phyloP scores from a whole-genome alignment of 371 early-diverging fungal species.

The Mucor circinelloides region DNA sequence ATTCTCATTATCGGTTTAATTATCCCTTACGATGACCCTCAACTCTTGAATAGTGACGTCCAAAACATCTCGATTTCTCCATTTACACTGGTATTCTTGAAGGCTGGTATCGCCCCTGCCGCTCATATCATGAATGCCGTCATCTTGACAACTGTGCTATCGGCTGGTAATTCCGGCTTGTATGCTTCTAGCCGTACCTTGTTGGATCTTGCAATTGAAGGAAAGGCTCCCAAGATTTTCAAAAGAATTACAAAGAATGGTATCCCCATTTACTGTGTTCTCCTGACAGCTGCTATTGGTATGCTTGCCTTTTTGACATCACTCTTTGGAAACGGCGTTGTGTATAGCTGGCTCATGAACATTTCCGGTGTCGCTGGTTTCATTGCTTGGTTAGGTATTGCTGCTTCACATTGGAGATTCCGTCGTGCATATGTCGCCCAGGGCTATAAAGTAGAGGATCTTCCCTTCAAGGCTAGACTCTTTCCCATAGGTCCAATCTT shows the following conservation, averaged over 20 bases:
- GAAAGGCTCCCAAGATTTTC: constrained; percentile 57
- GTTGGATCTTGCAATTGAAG: constrained; percentile 61
- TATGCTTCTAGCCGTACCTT: constrained; percentile 74
- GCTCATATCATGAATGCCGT: constrained; percentile 50
- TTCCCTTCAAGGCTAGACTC: constrained; percentile 73
- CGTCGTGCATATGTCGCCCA: constrained; percentile 76
- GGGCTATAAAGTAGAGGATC: constrained; percentile 61
- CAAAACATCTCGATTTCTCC: constrained; percentile 61
- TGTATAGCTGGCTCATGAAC: constrained; percentile 59
- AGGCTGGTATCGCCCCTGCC: constrained; percentile 49
- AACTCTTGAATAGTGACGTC: constrained; percentile 50
- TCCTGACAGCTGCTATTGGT: constrained; percentile 48
- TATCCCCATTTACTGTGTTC: constrained; percentile 57
- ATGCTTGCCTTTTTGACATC: constrained; percentile 60
- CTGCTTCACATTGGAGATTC: constrained; percentile 78
- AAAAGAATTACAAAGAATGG: constrained; percentile 49
- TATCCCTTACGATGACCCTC: constrained; percentile 62
- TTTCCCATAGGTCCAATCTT: constrained; percentile 77
- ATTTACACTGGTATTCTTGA: constrained; percentile 66
- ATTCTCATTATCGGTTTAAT: constrained; percentile 70
- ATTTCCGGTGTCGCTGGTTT: constrained; percentile 77
- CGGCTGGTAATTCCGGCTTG: constrained; percentile 70
- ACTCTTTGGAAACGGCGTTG: constrained; percentile 48
- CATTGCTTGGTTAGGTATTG: constrained; percentile 79
- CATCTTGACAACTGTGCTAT: constrained; percentile 59